phyloP scores from a whole-genome alignment of 495 filamentous ascomycete genomes.

The Penicillium ucsense region DNA sequence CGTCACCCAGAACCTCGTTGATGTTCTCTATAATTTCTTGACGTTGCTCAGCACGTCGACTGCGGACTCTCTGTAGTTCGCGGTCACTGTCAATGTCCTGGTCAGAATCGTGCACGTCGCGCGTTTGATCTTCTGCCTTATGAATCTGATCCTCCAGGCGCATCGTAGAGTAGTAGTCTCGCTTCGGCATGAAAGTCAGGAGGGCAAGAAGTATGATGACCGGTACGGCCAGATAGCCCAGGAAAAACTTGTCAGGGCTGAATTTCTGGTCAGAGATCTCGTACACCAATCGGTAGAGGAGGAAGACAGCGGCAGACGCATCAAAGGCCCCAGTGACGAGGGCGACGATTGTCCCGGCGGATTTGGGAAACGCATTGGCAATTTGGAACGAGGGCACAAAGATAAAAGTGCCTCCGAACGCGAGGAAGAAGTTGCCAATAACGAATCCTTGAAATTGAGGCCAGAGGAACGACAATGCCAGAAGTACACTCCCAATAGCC shows the following conservation, averaged over 20 bases:
- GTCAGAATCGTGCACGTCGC: constrained; percentile 52
- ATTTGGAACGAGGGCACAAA: constrained; percentile 66
- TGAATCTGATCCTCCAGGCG: constrained; percentile 54
- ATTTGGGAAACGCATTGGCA: constrained; percentile 57
- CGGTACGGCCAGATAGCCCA: constrained; percentile 52
- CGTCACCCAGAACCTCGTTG: constrained; percentile 51
- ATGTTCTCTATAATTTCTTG: constrained; percentile 57
- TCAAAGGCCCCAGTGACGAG: constrained; percentile 65
- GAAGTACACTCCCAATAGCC: constrained; percentile 45
- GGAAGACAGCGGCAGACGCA: constrained; percentile 57
- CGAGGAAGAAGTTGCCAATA: constrained; percentile 52
- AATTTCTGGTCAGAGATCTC: constrained; percentile 40
- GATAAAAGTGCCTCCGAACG: constrained; percentile 57
- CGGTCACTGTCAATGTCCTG: constrained; percentile 36
- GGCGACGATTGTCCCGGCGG: constrained; percentile 58
- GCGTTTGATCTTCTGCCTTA: constrained; percentile 36
- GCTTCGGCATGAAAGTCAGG: constrained; percentile 49
- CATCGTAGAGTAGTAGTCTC: constrained; percentile 51
- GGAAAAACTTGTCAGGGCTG: constrained; percentile 52
- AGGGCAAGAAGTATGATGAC: constrained; percentile 44
- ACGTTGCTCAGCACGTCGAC: constrained; percentile 49
- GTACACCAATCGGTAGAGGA: constrained; percentile 54
- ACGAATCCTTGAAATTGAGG: constrained; percentile 54
- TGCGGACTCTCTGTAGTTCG: constrained; percentile 42
- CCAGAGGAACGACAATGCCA: constrained; percentile 46